These are phyloP conservation scores for Blastobotrys chiropterorum DNA, from an alignment of 805 yeast species.

Conservation along the genomic window DNA sequence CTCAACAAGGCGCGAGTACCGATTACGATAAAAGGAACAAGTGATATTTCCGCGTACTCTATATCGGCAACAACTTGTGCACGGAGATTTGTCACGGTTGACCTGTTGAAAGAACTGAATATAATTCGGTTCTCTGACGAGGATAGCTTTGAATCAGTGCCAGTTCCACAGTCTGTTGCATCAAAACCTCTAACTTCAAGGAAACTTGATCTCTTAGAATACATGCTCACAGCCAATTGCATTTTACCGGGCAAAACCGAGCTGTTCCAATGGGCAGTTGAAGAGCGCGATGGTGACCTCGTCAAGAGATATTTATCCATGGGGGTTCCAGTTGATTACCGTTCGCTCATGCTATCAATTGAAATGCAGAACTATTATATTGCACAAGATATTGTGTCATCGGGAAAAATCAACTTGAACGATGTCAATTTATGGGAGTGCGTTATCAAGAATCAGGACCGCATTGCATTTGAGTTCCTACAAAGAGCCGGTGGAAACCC, in stretches of 20 bases:
- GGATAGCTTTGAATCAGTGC: slow-evolving; percentile 40
- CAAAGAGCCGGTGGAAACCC: slow-evolving; percentile 4
- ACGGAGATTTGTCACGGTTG: slow-evolving; percentile 23
- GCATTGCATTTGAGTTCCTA: neutral
- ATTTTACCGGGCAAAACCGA: slow-evolving; percentile 12
- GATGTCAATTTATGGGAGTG: slow-evolving; percentile 7
- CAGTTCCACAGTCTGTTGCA: slow-evolving; percentile 39
- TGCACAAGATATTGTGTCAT: slow-evolving; percentile 3
- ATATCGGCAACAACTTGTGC: slow-evolving; percentile 11
- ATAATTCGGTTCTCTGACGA: slow-evolving; percentile 69
- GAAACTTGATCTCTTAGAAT: slow-evolving; percentile 14
- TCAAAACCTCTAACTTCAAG: slow-evolving; percentile 37
- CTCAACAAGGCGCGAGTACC: slow-evolving; percentile 14
- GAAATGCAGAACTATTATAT: slow-evolving; percentile 7
- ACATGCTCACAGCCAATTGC: slow-evolving; percentile 18
- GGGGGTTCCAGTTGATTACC: slow-evolving; percentile 6
- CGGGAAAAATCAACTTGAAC: neutral
- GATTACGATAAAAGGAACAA: too few species aligned
- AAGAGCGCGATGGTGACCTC: neutral
- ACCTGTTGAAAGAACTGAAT: slow-evolving; percentile 42
- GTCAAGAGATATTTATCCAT: slow-evolving; percentile 5
- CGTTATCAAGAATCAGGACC: slow-evolving; percentile 2
- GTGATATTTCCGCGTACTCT: too few species aligned
- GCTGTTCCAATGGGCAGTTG: slow-evolving; percentile 4
- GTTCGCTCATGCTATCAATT: slow-evolving; percentile 11